Percentiles rank a stretch among this genome's conserved stretches.
These are phyloP conservation scores for Stromatinia cepivora DNA, from an alignment of 2,329 filamentous ascomycete species.

Conservation along the genomic window DNA sequence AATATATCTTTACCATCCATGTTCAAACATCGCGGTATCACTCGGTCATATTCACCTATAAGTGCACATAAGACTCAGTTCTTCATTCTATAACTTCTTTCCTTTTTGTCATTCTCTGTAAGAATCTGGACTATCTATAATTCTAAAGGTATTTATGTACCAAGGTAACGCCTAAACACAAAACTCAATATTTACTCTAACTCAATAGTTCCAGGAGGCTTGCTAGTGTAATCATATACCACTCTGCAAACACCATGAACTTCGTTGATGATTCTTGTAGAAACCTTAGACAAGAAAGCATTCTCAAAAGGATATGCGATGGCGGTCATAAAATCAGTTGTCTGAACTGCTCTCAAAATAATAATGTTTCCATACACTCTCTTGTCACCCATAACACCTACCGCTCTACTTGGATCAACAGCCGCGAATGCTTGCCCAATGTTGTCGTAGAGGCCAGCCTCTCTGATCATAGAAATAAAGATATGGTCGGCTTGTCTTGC, in stretches of 20 bases:
- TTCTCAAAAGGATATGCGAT: conserved; percentile 51
- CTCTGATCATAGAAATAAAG: conserved; percentile 73
- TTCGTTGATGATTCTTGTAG: conserved; percentile 70
- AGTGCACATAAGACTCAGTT: neutral
- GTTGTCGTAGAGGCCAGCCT: conserved; percentile 70
- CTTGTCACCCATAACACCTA: conserved; percentile 69
- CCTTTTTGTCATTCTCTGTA: neutral
- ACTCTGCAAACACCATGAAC: conserved; percentile 64
- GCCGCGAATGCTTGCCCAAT: conserved; percentile 71
- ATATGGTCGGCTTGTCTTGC: conserved; percentile 76
- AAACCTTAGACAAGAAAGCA: conserved; percentile 64
- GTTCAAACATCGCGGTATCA: neutral
- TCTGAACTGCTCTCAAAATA: conserved; percentile 61
- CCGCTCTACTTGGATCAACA: conserved; percentile 63
- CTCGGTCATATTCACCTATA: neutral
- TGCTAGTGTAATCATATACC: conserved; percentile 62
- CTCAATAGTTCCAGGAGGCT: conserved; percentile 62
- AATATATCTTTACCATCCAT: neutral
- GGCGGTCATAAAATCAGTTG: conserved; percentile 47
- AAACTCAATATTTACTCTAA: conserved; percentile 55
- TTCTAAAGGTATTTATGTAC: conserved; percentile 9
- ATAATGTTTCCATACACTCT: conserved; percentile 64
- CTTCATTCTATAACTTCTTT: neutral
- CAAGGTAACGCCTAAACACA: conserved; percentile 11
- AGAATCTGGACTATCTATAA: conserved; percentile 2